Evolutionary conservation across 306 rosid species (phyloP), one percentile per base, ranked within the genome.

Genomic region (Sindora glabra): DNA sequence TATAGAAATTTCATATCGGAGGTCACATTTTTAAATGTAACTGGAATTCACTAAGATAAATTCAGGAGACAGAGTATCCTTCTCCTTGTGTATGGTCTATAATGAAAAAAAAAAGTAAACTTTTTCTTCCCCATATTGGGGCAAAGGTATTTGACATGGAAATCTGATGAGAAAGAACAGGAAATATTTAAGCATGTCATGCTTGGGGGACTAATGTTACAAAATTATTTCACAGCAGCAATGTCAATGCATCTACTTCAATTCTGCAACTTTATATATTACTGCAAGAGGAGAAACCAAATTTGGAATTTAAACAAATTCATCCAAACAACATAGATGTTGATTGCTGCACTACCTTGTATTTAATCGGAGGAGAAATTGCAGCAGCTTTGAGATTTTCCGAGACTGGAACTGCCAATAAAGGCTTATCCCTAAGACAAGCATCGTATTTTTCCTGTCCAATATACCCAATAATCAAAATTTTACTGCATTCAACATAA

Each of bases 341-440:
- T 19, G 7, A 9, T 19, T 21, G 10, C 38, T 6, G 24, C 37
- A 6, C 38, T 6, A 34, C 37, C 36, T 24, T 59, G 8, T 6
- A 48, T 11, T 3, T 34, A 40, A 52, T 51, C 63, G 42, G 56
- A 61, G 75, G 57, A 38, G 48, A 52, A 48, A 16, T 45, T 54
- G 18, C 27, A 48, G 52, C 57, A 23, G 56, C 63, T 32, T 56
- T 51, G 40, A 32, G 32, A 24, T 17, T 22, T 1, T 70, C 63
- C 5, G 56, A 15, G 12, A 70, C 42, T 32, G 62, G 41, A 61
- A 60, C 39, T 60, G 69, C 75, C 11, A 61, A 50, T 55, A 70
- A 39, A 52, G 23, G 53, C 40, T 18, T 17, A 10, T 70, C 75
- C 46, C 33, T 70, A 2, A 60, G 57, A 42, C 40, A 70, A 51